Conservation (phyloP, 441 rosid species). For the Euphorbia celastroides region DNA sequence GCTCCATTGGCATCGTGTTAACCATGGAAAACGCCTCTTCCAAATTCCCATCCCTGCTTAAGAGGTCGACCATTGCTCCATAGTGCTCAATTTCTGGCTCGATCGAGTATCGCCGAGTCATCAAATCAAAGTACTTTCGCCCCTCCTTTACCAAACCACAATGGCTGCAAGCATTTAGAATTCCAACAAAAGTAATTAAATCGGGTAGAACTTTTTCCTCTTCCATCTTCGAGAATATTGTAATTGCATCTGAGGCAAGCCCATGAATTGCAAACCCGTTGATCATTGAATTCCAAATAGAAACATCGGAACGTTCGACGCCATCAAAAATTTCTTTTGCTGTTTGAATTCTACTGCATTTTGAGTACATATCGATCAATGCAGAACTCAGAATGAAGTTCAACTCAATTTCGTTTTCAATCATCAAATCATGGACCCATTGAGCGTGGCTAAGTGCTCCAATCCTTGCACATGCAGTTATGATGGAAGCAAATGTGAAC, state of each 20-base stretch:
- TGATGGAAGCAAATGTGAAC: slow-evolving; percentile 52
- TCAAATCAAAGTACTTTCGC: slow-evolving; percentile 42
- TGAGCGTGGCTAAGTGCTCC: slow-evolving; percentile 49
- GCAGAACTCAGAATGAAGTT: slow-evolving; percentile 62
- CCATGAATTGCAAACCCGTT: slow-evolving; percentile 71
- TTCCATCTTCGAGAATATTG: slow-evolving; percentile 51
- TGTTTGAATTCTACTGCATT: slow-evolving; percentile 57
- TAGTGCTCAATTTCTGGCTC: slow-evolving; percentile 69
- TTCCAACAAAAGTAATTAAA: slow-evolving; percentile 55
- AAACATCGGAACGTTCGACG: slow-evolving; percentile 38
- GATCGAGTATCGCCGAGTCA: slow-evolving; percentile 37
- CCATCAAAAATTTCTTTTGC: slow-evolving; percentile 53
- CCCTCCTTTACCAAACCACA: slow-evolving; percentile 71
- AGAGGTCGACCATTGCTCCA: slow-evolving; percentile 80
- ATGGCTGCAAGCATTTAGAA: slow-evolving; percentile 72
- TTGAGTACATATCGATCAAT: slow-evolving; percentile 67
- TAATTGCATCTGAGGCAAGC: slow-evolving; percentile 49
- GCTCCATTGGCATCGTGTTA: slow-evolving; percentile 57
- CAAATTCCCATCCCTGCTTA: slow-evolving; percentile 69
- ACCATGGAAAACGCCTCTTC: slow-evolving; percentile 57
- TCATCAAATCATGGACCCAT: slow-evolving; percentile 63
- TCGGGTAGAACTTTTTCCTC: slow-evolving; percentile 48
- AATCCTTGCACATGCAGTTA: slow-evolving; percentile 57
- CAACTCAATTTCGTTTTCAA: slow-evolving; percentile 32
- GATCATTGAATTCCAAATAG: slow-evolving; percentile 79